These are phyloP conservation scores for Cercospora zeina DNA, from an alignment of 2,329 filamentous ascomycete genomes.

Conservation along the genomic window DNA sequence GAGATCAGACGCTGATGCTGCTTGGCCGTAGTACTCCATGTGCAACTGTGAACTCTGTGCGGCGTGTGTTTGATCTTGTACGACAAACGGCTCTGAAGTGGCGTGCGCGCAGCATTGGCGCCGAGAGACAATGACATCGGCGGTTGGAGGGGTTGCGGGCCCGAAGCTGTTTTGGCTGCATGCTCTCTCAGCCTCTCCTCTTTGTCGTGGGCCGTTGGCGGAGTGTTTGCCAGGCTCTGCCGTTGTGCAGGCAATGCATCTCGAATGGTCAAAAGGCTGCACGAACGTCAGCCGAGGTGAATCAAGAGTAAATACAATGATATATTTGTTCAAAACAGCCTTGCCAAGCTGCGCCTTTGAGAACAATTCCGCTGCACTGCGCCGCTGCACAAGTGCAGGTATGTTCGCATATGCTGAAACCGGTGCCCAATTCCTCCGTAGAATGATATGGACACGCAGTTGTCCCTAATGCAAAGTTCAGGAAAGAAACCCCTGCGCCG, in stretches of 20 bases:
- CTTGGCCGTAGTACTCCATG: conserved; percentile 2
- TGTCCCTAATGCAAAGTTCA: background rate
- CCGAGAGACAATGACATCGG: conserved; percentile 10
- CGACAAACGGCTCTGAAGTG: background rate
- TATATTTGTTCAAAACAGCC: background rate
- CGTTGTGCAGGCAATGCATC: background rate
- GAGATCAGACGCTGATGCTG: background rate
- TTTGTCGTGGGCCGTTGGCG: too few species aligned
- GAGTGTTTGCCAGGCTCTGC: background rate
- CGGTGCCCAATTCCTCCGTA: background rate
- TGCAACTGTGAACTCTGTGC: background rate
- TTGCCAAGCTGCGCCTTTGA: background rate
- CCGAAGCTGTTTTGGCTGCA: background rate
- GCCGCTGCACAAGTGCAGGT: background rate
- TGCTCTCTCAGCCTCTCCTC: background rate
- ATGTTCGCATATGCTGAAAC: conserved; percentile 1
- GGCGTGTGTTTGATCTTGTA: background rate
- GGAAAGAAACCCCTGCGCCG: conserved; percentile 3
- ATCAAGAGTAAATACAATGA: background rate
- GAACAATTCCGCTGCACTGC: too few species aligned
- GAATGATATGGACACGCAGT: background rate
- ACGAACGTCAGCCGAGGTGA: background rate
- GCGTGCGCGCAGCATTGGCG: conserved; percentile 12
- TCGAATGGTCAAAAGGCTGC: background rate
- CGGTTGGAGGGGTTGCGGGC: background rate